phyloP scores from a whole-genome alignment of 2,329 filamentous ascomycete species.

The Botryotinia convoluta region DNA sequence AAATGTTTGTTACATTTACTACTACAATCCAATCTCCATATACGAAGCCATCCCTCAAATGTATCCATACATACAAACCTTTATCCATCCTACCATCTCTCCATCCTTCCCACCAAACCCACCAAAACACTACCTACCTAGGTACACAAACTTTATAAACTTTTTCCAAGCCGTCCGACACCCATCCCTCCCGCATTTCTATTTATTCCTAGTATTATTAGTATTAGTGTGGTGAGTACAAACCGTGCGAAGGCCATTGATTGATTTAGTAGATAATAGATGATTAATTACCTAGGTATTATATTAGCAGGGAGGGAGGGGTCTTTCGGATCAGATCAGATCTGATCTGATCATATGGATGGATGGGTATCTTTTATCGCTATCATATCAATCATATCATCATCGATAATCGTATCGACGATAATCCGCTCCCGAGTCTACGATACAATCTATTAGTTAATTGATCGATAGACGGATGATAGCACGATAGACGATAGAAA shows the following conservation, averaged over 20 bases:
- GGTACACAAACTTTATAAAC: background rate
- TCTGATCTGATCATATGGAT: too few species aligned
- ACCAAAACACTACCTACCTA: too few species aligned
- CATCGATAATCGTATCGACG: background rate
- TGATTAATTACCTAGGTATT: too few species aligned
- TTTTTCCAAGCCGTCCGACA: background rate
- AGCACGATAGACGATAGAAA: too few species aligned
- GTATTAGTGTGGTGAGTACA: background rate
- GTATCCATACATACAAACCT: background rate
- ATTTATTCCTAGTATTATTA: background rate
- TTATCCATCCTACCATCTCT: too few species aligned
- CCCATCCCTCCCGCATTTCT: background rate
- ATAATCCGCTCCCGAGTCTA: background rate
- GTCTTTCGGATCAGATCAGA: background rate
- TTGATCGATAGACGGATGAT: background rate
- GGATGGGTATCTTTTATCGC: background rate
- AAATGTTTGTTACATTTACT: too few species aligned
- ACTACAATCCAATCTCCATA: background rate
- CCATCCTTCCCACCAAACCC: too few species aligned
- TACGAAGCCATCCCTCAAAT: background rate
- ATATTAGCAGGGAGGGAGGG: background rate
- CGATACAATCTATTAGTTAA: background rate
- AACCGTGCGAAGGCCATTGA: background rate
- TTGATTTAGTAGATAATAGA: background rate
- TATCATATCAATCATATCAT: background rate